Base-by-base conservation (phyloP, 176 grass and related monocot species). In the Phoenix dactylifera region DNA sequence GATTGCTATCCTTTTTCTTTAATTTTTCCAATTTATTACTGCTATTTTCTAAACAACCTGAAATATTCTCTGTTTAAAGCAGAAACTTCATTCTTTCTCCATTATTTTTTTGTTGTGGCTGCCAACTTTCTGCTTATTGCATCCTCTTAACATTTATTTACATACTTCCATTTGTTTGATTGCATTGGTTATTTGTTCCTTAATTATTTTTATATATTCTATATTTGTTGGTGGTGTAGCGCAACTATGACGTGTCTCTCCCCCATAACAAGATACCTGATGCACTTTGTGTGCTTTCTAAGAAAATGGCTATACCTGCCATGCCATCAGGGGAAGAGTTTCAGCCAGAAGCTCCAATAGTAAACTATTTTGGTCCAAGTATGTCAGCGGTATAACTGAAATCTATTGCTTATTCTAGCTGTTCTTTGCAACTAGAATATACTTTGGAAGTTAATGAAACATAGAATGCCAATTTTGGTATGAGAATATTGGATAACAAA, bases 301-400 rank as follows among this genome's bases (percentile, higher is more conserved):
- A 90, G 73, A 84, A 75, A 60, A 88, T 96, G 83, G 83, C 75
- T 28, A 35, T 64, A 79, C 86, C 83, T 52, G 80, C 86, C 52
- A 89, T 90, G 80, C 76, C 72, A 63, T 71, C 55, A 69, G 78
- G 80, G 50, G 74, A 89, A 35, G 77, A 79, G 57, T 96, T 96
- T 54, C 65, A 54, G 49, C 32, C 92, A 25, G 92, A 96, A 87
- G 92, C 92, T 7, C 78, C 83, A 49, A 96, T 90, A 50, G 87
- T 96, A 14, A 96, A 96, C 55, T 96, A 90, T 66, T 96, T 86
- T 75, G 83, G 92, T 74, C 86, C 86, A 76, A 85, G 92, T 90
- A 90, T 69, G 75, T 84, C 49, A 16, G 9, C 17, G 49, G 57
- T 7, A 25, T 50, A 57, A 18, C 50, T 77, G 3, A 59, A 14